A percentile compares a stretch with the other conserved stretches of the same genome.
These are phyloP conservation scores for Avena sativa DNA, from an alignment of 176 grass and related monocot genomes.

Conservation along the genomic window DNA sequence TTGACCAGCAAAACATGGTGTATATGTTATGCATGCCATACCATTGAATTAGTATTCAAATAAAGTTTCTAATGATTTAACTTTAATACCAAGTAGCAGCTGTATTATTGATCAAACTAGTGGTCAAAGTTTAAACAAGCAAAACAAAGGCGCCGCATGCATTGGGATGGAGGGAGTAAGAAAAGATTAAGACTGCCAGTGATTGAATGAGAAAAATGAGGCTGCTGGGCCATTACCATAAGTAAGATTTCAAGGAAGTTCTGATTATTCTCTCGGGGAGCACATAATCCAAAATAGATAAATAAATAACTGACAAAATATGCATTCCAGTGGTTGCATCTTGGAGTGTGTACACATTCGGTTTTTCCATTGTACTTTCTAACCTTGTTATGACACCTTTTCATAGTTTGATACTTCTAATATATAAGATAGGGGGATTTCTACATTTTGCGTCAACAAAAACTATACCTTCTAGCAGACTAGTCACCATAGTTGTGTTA, in stretches of 20 bases:
- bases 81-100: no score
- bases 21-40: no score
- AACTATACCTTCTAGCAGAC: background rate
- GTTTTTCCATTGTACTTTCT: background rate
- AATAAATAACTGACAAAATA: background rate
- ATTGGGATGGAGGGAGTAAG: background rate
- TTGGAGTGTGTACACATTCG: background rate
- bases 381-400: constrained; percentile 5
- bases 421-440: background rate
- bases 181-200: background rate
- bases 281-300: background rate
- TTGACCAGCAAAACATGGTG: no score
- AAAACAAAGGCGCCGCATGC: no score
- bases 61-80: no score
- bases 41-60: no score
- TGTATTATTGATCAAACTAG: no score
- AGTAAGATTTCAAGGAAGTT: background rate
- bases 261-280: constrained; percentile 9
- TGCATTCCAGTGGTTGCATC: background rate
- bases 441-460: background rate
- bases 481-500: constrained; percentile 4
- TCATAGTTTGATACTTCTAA: constrained; percentile 9
- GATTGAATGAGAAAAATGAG: background rate
- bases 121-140: no score
- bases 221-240: background rate